Evolutionary conservation across 1,284 basidiomycete species (phyloP), one percentile per base, ranked within the genome.

Genomic region (Vanrija pseudolonga): DNA sequence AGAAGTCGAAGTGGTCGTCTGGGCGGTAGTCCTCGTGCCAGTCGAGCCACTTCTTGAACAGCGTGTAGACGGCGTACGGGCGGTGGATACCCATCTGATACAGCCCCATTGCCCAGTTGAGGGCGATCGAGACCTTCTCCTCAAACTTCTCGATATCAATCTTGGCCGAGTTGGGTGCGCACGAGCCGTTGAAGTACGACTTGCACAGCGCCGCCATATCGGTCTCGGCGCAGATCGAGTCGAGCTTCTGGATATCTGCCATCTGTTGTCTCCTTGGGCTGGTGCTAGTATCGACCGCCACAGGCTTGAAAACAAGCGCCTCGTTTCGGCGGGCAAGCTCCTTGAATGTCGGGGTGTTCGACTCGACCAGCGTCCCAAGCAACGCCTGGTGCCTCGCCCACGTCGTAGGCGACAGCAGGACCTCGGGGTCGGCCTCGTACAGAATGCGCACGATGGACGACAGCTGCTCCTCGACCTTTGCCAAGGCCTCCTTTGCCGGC

Each of bases 51-150:
- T 82, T 80, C 18, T 80, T 81, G 47, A 94, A 82, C 39, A 95
- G 78, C 4, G 87, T 87, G 17, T 85, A 84, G 0, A 86, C 89
- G 15, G 85, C 88, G 62, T 89, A 89, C 4, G 89, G 85, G 20
- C 92, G 83, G 66, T 93, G 91, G 42, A 88, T 84, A 3, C 90
- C 90, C 51, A 88, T 89, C 71, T 91, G 89, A 26, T 89, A 80
- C 7, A 86, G 82, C 0, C 89, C 89, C 51, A 92, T 86, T 58
- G 86, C 85, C 92, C 91, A 95, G 0, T 88, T 89, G 23, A 95
- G 81, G 3, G 94, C 81, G 51, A 87, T 84, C 63, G 88, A 85
- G 19, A 93, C 80, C 69, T 92, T 91, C 54, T 72, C 69, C 57
- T 72, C 65, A 26, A 74, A 54, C 55, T 67, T 60, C 20, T 72